Base-by-base conservation (phyloP, 1,139 yeast genomes). In the Debaryomyces subglobosus region DNA sequence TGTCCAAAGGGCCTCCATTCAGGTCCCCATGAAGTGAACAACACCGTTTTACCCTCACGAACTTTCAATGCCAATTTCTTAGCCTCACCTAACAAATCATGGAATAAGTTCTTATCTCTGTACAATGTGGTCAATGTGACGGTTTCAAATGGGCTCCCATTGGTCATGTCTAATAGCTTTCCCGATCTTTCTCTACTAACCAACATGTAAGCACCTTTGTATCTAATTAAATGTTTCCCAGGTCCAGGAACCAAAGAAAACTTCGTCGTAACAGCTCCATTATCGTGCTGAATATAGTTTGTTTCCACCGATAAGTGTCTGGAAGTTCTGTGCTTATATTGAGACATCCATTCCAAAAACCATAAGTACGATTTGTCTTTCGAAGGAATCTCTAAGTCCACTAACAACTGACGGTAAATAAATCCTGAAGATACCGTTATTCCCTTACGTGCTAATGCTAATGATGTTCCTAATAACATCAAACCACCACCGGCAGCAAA, bases 1-100 rank as follows among this genome's bases (percentile, higher is more conserved):
- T 88, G 95, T 1, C 99, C 99, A 72, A 94, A 94, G 3, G 97
- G 96, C 58, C 99, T 78, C 99, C 99, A 94, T 63, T 94, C 99
- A 12, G 97, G 97, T 1, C 98, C 99, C 89, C 95, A 92, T 2
- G 97, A 88, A 2, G 97, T 90, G 67, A 82, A 94, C 5, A 94
- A 74, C 8, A 94, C 99, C 0, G 99, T 94, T 62, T 91, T 92
- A 9, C 99, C 99, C 61, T 91, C 96, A 51, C 89, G 86, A 35
- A 87, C 81, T 61, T 83, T 85, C 64, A 91, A 76, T 0, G 98
- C 98, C 71, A 89, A 68, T 40, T 76, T 70, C 59, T 92, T 91
- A 6, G 99, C 98, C 59, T 94, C 99, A 10, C 77, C 78, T 48
- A 94, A 74, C 54, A 94, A 72, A n/a, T 87, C 84, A 35, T 78